phyloP scores from a whole-genome alignment of 257 asterid genomes.

The Nyctanthes arbortristis region DNA sequence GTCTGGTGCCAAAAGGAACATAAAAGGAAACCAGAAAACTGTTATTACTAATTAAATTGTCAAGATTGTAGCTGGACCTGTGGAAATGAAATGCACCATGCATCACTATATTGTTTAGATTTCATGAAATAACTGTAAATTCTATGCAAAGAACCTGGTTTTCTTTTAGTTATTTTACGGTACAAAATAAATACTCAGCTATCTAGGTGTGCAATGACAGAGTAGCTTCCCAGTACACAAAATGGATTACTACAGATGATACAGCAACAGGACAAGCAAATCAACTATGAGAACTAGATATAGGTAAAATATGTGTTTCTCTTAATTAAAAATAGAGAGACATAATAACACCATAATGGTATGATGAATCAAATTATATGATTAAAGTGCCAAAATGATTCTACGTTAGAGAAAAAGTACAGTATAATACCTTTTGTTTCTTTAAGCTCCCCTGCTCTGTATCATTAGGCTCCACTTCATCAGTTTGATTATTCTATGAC shows the following conservation, averaged over 20 bases:
- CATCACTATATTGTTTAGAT: neutral
- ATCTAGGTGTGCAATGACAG: conserved; percentile 6
- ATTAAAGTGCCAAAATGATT: conserved; percentile 13
- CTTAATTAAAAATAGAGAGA: neutral
- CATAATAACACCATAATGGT: neutral
- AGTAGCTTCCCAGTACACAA: conserved; percentile 3
- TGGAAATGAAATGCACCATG: neutral
- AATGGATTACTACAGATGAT: neutral
- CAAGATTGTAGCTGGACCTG: neutral
- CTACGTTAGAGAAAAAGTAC: conserved; percentile 9
- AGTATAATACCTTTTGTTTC: conserved; percentile 64
- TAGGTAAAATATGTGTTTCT: neutral
- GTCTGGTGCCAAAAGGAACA: neutral
- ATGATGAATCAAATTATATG: neutral
- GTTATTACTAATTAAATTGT: conserved; percentile 5
- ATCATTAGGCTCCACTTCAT: conserved; percentile 34
- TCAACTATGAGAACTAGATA: neutral
- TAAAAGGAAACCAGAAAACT: neutral
- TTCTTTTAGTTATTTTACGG: too few relatives aligned
- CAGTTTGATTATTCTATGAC: conserved; percentile 37
- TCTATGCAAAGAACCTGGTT: neutral
- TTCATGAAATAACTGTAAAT: neutral
- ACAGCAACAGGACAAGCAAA: neutral
- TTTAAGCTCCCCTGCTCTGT: conserved; percentile 45
- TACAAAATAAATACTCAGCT: neutral